These are phyloP conservation scores for Lactarius sp. DNA, from an alignment of 768 basidiomycete genomes.

Conservation along the genomic window DNA sequence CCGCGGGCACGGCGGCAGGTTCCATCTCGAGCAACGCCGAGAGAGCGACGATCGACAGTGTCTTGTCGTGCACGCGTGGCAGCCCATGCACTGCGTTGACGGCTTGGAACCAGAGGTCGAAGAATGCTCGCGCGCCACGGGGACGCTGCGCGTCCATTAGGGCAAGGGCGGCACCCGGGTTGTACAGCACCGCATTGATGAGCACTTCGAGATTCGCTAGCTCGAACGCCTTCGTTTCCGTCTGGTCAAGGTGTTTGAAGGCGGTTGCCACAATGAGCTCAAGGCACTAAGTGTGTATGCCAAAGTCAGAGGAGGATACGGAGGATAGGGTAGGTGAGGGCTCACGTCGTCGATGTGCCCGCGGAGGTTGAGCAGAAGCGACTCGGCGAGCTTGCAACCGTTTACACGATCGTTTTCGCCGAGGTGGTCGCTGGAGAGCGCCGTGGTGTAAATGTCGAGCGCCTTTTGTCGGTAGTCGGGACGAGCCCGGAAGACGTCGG, in stretches of 20 bases:
- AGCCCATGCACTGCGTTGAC: conserved; percentile 56
- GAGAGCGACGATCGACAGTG: conserved; percentile 69
- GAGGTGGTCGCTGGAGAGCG: conserved; percentile 62
- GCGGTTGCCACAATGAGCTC: conserved; percentile 61
- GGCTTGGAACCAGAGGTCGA: conserved; percentile 77
- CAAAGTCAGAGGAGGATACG: background rate
- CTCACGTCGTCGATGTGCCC: conserved; percentile 75
- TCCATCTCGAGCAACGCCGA: conserved; percentile 73
- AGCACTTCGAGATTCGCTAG: conserved; percentile 81
- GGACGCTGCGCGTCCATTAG: conserved; percentile 60
- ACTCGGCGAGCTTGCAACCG: conserved; percentile 82
- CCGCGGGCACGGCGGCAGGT: conserved; percentile 49
- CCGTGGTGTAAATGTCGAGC: conserved; percentile 76
- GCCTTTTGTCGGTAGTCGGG: conserved; percentile 75
- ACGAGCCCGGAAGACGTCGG: conserved; percentile 65
- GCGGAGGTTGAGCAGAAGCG: conserved; percentile 71
- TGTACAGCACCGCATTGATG: conserved; percentile 79
- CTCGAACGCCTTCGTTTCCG: conserved; percentile 57
- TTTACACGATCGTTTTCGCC: conserved; percentile 83
- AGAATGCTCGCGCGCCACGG: conserved; percentile 68
- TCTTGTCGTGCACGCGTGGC: conserved; percentile 89
- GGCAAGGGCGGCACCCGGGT: conserved; percentile 69
- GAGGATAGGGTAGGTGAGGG: conserved; percentile 1
- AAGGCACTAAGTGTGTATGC: conserved; percentile 44
- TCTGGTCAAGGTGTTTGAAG: conserved; percentile 52